A percentile compares a stretch with the other conserved stretches of the same genome.
Conservation (phyloP, 208 protist genomes). For the Crithidia fasciculata region DNA sequence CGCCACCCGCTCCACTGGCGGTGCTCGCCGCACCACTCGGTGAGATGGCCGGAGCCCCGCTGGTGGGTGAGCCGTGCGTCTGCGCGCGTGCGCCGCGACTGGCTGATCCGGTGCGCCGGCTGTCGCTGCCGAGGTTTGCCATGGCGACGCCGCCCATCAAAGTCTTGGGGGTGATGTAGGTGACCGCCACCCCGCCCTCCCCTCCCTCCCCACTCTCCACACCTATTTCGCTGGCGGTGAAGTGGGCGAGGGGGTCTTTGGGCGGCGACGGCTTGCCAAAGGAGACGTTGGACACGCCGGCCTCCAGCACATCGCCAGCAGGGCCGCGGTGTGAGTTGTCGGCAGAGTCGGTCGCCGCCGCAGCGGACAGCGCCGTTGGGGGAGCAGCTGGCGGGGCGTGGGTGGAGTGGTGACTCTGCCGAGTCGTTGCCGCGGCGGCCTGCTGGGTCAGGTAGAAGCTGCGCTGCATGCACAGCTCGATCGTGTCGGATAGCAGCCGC, state of each 20-base stretch:
- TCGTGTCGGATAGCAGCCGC: slow-evolving; percentile 51
- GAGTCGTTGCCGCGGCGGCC: background rate
- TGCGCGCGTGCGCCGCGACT: slow-evolving; percentile 5
- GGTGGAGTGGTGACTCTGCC: slow-evolving; percentile 11
- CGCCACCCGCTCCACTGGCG: background rate
- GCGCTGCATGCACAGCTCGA: slow-evolving; percentile 37
- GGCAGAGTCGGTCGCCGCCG: slow-evolving; percentile 1
- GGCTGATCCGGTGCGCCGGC: slow-evolving; percentile 18
- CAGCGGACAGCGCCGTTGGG: background rate
- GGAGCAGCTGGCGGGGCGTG: background rate
- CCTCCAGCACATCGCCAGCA: background rate
- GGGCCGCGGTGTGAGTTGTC: slow-evolving; percentile 1
- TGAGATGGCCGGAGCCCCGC: background rate
- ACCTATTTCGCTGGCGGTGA: slow-evolving; percentile 28
- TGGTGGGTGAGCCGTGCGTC: slow-evolving; percentile 4
- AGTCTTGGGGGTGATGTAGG: slow-evolving; percentile 37
- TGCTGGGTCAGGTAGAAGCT: slow-evolving; percentile 15
- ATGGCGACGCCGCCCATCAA: slow-evolving; percentile 1
- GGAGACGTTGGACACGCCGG: background rate
- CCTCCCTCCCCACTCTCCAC: slow-evolving; percentile 21
- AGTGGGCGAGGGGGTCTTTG: slow-evolving; percentile 18
- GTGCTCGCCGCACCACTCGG: background rate
- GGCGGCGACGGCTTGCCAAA: background rate
- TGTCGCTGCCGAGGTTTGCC: background rate
- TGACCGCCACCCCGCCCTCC: slow-evolving; percentile 21